Conservation (phyloP, 345 rosid genomes). For the Boechera divaricarpa region DNA sequence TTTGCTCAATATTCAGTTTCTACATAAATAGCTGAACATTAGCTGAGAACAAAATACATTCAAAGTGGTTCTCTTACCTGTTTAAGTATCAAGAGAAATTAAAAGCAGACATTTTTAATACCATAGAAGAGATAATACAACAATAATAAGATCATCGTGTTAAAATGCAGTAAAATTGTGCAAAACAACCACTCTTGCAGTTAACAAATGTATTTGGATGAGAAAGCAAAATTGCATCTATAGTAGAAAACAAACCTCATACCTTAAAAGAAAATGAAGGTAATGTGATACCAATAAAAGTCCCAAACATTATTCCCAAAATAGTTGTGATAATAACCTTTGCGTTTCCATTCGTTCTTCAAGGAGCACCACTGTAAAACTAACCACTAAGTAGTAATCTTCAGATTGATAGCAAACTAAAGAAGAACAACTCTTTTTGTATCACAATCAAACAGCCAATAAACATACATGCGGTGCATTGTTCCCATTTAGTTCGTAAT, state of each 20-base stretch:
- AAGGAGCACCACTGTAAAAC: slow-evolving; percentile 63
- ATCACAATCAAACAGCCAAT: background rate
- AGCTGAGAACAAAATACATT: background rate
- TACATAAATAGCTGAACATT: no score
- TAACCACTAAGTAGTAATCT: slow-evolving; percentile 35
- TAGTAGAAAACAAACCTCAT: slow-evolving; percentile 21
- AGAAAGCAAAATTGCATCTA: slow-evolving; percentile 89
- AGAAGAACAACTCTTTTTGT: background rate
- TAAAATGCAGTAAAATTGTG: no score
- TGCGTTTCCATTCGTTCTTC: slow-evolving; percentile 60
- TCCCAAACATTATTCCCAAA: slow-evolving; percentile 52
- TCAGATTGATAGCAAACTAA: slow-evolving; percentile 10
- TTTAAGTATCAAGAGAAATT: slow-evolving; percentile 72
- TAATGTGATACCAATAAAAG: slow-evolving; percentile 47
- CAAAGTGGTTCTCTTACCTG: slow-evolving; percentile 57
- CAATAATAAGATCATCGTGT: no score
- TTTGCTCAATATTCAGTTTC: no score
- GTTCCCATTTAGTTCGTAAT: slow-evolving; percentile 51
- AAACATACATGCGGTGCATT: slow-evolving; percentile 62
- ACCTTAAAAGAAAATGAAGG: slow-evolving; percentile 75
- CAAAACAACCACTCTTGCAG: no score
- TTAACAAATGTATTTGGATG: slow-evolving; percentile 70
- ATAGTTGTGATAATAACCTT: slow-evolving; percentile 58
- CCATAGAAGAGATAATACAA: background rate
- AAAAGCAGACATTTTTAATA: background rate